Evolutionary conservation across 257 asterid species (phyloP).

Genomic region (Primulina tabacum): DNA sequence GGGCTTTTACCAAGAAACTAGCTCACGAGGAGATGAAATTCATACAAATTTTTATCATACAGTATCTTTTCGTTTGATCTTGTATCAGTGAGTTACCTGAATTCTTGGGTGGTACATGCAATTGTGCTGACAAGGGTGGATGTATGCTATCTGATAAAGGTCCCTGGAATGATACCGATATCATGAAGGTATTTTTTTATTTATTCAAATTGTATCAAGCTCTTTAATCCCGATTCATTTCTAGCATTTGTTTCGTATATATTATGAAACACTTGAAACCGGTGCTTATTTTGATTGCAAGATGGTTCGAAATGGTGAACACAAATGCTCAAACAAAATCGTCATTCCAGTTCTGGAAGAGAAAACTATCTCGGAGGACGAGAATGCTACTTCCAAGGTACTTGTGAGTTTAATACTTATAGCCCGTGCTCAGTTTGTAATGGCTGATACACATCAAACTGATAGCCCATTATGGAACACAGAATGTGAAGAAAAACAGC

Average conservation of each 20-base stretch:
- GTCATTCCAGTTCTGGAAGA: slow-evolving; percentile 45
- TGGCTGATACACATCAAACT: neutral
- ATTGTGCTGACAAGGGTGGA: slow-evolving; percentile 86
- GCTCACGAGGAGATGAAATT: neutral
- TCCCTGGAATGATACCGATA: slow-evolving; percentile 89
- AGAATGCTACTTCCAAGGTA: slow-evolving; percentile 29
- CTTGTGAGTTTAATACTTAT: neutral
- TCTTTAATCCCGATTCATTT: neutral
- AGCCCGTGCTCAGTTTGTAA: neutral
- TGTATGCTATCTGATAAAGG: slow-evolving; percentile 94
- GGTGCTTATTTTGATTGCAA: slow-evolving; percentile 24
- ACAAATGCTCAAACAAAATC: slow-evolving; percentile 65
- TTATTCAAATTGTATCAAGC: neutral
- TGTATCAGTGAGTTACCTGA: slow-evolving; percentile 85
- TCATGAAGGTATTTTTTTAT: slow-evolving; percentile 62
- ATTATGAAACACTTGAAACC: neutral
- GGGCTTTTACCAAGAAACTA: neutral
- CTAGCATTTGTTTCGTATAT: neutral
- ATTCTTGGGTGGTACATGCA: slow-evolving; percentile 95
- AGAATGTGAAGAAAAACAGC: slow-evolving; percentile 27
- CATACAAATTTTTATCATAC: neutral
- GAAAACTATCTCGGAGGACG: slow-evolving; percentile 55
- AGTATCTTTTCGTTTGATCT: slow-evolving; percentile 21
- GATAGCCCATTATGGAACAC: neutral
- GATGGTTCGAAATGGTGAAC: slow-evolving; percentile 83